Evolutionary conservation across 129 eudicot genomes (phyloP), one percentile per base, ranked within the genome.

Genomic region (Solidago caesia): DNA sequence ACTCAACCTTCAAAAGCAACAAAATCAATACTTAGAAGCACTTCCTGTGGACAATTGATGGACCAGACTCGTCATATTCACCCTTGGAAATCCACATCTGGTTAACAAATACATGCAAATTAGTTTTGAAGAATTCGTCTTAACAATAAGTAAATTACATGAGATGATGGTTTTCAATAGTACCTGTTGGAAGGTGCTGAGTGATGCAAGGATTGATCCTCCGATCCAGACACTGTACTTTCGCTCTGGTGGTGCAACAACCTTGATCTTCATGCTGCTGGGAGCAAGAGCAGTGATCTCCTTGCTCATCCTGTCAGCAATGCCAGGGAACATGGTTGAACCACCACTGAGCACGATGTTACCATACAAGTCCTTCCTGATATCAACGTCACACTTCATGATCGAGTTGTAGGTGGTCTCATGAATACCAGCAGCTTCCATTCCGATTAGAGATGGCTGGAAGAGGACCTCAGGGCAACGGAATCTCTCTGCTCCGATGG

Each of bases 21-120:
- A 77, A 76, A 55, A 79, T 45, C 80, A 65, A 51, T 76, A 73
- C 89, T 89, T 84, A 89, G 79, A 89, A 88, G 81, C 94, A 88
- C 86, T 88, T 88, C 85, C 94, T 88, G 88, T 88, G 94, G 75
- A 88, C 94, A 67, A 88, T 88, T 57, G 94, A 85, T 60, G 94
- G 88, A 49, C 94, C 94, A 59, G 94, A 88, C 70, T 89, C 96
- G 9, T 89, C 96, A 64, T 89, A 89, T 72, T 89, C 96, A 9
- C 87, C 91, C 91, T 89, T 89, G 70, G 96, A 86, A 55, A 89
- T 89, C 96, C 91, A 89, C 96, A 89, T 89, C 96, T 89, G 86
- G 47, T 62, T 41, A 41, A 45, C 11, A 73, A 14, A 71, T 21
- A 33, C 25, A 26, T 1, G 4, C 59, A 55, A 47, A 58, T 52